phyloP scores from a whole-genome alignment of 306 rosid species.

The Inga oerstediana region DNA sequence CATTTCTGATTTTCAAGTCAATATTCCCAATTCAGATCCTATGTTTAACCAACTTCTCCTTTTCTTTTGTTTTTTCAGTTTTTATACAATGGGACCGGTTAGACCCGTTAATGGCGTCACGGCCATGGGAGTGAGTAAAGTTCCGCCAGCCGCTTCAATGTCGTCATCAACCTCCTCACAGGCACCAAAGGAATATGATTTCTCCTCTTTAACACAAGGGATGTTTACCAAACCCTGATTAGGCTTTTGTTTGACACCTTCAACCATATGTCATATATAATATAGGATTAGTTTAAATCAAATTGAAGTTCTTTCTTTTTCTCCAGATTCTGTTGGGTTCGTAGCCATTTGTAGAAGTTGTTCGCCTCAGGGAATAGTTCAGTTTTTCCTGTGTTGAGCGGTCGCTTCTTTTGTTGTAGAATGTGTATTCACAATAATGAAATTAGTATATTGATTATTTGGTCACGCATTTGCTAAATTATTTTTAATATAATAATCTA shows the following conservation, averaged over 20 bases:
- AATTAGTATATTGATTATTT: constrained; percentile 27
- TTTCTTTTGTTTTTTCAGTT: constrained; percentile 43
- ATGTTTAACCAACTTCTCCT: constrained; percentile 16
- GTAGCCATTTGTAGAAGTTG: constrained; percentile 63
- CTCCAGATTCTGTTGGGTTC: constrained; percentile 53
- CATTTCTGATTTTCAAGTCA: background rate
- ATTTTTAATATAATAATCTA: background rate
- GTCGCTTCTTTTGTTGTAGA: constrained; percentile 69
- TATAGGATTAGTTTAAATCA: constrained; percentile 54
- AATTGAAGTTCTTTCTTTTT: constrained; percentile 35
- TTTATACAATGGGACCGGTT: constrained; percentile 54
- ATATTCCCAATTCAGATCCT: background rate
- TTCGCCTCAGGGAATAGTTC: constrained; percentile 30
- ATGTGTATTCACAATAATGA: constrained; percentile 51
- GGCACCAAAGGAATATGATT: constrained; percentile 71
- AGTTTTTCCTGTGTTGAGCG: constrained; percentile 41
- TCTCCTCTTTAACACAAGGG: constrained; percentile 89
- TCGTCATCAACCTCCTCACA: constrained; percentile 51
- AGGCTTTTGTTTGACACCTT: constrained; percentile 29
- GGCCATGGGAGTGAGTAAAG: constrained; percentile 41
- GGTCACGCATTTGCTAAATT: background rate
- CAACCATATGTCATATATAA: constrained; percentile 41
- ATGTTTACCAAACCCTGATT: constrained; percentile 74
- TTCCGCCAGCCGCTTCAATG: constrained; percentile 54
- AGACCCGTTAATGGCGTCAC: constrained; percentile 55